Evolutionary conservation across 1,284 basidiomycete species (phyloP), one percentile per base, ranked within the genome.

Genomic region (Ceratobasidium sp.): DNA sequence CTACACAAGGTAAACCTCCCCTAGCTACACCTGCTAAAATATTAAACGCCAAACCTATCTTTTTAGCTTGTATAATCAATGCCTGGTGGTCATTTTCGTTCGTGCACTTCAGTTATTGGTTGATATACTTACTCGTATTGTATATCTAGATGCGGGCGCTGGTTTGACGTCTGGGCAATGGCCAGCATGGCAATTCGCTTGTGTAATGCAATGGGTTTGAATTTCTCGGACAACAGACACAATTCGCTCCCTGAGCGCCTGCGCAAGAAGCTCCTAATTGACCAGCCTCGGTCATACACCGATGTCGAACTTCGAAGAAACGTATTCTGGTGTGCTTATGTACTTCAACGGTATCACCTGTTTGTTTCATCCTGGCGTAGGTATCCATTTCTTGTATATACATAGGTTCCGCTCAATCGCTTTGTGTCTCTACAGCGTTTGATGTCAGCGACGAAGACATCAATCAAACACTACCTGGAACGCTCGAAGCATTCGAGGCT

Each of bases 391-490:
- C 13, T 20, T 48, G 6, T 9, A 17, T 50, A n/a, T 50, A 12
- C 20, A 26, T 42, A 20, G 42, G 44, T 48, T 48, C 23, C 40
- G 38, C 13, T 28, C 40, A 20, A 44, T n/a, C 13, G 38, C 28
- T n/a, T n/a, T 64, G 59, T 13, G 7, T 26, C 46, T 9, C 3
- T 17, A 12, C 10, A 74, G 71, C 46, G 6, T 48, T 74, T 23
- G 71, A 65, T 26, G 33, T 74, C 33, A 79, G 64, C 42, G 79
- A 80, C 50, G 79, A 78, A 46, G 79, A 80, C 46, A 77, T 79
- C 52, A 77, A 64, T 33, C 79, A 80, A 54, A 75, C 59, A 17
- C 69, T 80, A 17, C 79, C 79, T n/a, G 65, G 66, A 23, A 70
- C 62, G 7, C 61, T 73, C 1, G 61, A 38, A 26, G 70, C 69